Conservation (phyloP, 2,329 filamentous ascomycete species). For the Phoma sp. region DNA sequence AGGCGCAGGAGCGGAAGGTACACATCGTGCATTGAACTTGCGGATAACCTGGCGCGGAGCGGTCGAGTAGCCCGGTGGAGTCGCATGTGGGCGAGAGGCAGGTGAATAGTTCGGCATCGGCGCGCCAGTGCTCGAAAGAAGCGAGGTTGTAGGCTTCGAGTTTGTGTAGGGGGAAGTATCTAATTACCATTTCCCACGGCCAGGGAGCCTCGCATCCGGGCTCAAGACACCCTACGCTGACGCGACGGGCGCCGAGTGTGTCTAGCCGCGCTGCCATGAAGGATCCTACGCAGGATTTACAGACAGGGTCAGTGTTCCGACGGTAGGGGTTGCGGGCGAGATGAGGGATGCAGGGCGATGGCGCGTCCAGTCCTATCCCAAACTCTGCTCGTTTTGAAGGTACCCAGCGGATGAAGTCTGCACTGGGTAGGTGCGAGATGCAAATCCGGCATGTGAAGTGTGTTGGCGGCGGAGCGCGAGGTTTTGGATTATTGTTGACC, state of each 20-base stretch:
- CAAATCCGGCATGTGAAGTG: conserved; percentile 39
- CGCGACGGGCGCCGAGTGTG: conserved; percentile 27
- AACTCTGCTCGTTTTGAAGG: conserved; percentile 8
- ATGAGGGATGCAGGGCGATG: conserved; percentile 31
- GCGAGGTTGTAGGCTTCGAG: conserved; percentile 37
- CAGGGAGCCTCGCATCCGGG: conserved; percentile 31
- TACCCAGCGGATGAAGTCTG: conserved; percentile 30
- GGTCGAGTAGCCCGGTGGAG: conserved; percentile 26
- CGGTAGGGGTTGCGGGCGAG: conserved; percentile 27
- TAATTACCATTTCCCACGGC: conserved; percentile 26
- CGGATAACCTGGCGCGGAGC: conserved; percentile 29
- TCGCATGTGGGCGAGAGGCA: conserved; percentile 27
- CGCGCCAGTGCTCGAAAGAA: conserved; percentile 32
- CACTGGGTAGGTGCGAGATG: conserved; percentile 23
- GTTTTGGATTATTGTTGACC: conserved; percentile 16
- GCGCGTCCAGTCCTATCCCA: conserved; percentile 14
- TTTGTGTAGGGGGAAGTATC: conserved; percentile 26
- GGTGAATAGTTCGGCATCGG: conserved; percentile 19
- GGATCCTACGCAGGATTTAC: conserved; percentile 35
- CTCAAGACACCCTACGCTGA: conserved; percentile 33
- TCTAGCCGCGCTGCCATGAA: conserved; percentile 32
- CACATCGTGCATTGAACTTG: conserved; percentile 35
- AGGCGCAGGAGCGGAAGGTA: conserved; percentile 27
- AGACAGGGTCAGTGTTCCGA: conserved; percentile 34
- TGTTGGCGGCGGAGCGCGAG: conserved; percentile 20